Percentiles rank a stretch among this genome's conserved stretches.
Evolutionary conservation across 2,329 filamentous ascomycete species (phyloP).

Genomic region (Sporothrix globosa): DNA sequence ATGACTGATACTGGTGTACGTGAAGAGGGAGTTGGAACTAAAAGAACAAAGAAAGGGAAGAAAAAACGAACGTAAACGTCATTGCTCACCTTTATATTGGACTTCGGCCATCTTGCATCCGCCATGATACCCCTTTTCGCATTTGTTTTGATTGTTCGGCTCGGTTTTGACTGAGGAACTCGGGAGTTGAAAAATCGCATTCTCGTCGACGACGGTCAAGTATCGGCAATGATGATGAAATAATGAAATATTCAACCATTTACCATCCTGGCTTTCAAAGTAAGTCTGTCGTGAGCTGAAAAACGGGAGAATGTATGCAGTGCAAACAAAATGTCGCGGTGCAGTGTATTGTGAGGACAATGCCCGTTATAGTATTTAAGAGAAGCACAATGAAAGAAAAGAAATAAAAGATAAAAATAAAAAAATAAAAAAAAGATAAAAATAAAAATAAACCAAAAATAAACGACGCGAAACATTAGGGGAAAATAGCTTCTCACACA

Average conservation of each 20-base stretch:
- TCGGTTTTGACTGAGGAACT: neutral
- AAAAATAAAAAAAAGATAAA: neutral
- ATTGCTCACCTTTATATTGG: neutral
- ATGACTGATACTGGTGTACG: neutral
- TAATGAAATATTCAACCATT: too few species aligned
- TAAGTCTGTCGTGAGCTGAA: neutral
- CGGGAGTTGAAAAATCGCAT: neutral
- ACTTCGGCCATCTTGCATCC: neutral
- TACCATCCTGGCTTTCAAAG: neutral
- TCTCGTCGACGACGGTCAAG: neutral
- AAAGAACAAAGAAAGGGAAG: neutral
- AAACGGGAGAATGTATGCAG: neutral
- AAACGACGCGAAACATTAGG: neutral
- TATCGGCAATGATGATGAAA: neutral
- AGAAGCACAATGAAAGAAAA: neutral
- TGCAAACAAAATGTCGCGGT: neutral
- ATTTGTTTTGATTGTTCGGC: neutral
- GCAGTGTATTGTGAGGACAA: neutral
- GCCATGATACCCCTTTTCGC: neutral
- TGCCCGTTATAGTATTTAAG: constrained; percentile 4
- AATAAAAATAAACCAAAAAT: neutral
- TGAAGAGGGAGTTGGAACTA: neutral
- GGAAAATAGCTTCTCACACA: neutral
- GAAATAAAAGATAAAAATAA: neutral
- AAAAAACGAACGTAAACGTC: neutral